Percentiles rank a stretch among this genome's conserved stretches.
Conservation (phyloP, 2,329 filamentous ascomycete species). For the Colletotrichum trifolii region DNA sequence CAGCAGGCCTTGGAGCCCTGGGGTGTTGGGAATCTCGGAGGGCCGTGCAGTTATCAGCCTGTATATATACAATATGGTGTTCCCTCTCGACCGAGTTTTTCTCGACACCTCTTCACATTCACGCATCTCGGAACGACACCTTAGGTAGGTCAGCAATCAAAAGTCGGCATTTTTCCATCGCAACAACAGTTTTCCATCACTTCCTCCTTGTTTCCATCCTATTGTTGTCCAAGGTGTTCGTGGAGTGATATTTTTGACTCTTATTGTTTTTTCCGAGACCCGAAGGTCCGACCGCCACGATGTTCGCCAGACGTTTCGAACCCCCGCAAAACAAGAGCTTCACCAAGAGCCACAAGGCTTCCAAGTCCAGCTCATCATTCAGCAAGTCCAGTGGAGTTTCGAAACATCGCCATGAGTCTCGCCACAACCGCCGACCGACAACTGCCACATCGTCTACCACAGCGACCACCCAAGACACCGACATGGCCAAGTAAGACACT, state of each 20-base stretch:
- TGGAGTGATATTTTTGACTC: background rate
- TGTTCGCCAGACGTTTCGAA: constrained; percentile 62
- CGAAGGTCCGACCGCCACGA: constrained; percentile 42
- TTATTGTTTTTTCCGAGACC: constrained; percentile 2
- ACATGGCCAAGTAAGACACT: constrained; percentile 56
- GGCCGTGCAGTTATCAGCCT: constrained; percentile 27
- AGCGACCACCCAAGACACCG: constrained; percentile 49
- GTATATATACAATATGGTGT: constrained; percentile 34
- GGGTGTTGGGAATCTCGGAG: constrained; percentile 13
- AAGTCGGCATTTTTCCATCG: constrained; percentile 6
- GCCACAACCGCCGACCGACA: constrained; percentile 57
- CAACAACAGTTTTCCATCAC: background rate
- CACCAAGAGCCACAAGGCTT: constrained; percentile 61
- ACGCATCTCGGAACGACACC: constrained; percentile 40
- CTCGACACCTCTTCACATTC: constrained; percentile 19
- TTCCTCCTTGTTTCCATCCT: background rate
- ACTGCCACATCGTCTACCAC: constrained; percentile 54
- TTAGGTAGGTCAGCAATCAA: constrained; percentile 46
- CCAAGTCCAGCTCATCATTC: constrained; percentile 65
- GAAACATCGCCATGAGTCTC: constrained; percentile 65
- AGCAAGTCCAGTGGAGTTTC: constrained; percentile 65
- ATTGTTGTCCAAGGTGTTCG: background rate
- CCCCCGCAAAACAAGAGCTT: constrained; percentile 61
- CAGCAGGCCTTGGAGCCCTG: constrained; percentile 30
- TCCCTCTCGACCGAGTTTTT: constrained; percentile 36